Conservation (phyloP, 257 asterid genomes). For the Solanum paucissectum region DNA sequence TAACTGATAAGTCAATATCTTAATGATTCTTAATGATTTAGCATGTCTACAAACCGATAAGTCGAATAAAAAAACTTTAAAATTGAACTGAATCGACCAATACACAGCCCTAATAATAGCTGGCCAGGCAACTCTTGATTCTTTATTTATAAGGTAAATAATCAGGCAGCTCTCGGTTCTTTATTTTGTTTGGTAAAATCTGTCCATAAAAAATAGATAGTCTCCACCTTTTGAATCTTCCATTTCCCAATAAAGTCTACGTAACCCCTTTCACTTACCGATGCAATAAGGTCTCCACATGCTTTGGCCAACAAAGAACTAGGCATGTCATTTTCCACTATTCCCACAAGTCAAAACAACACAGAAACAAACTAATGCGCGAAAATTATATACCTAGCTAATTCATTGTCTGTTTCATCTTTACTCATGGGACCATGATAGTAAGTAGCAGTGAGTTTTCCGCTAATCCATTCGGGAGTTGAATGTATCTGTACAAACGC, state of each 20-base stretch:
- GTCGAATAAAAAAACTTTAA: too few relatives aligned
- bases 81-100: too few relatives aligned
- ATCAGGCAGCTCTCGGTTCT: background rate
- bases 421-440: background rate
- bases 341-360: background rate
- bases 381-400: background rate
- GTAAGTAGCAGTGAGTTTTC: background rate
- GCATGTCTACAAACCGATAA: too few relatives aligned
- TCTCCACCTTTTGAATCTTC: background rate
- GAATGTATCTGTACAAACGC: slow-evolving; percentile 74
- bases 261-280: background rate
- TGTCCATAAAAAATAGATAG: background rate
- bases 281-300: background rate
- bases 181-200: background rate
- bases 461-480: slow-evolving; percentile 53
- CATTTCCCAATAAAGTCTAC: background rate
- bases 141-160: background rate
- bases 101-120: background rate
- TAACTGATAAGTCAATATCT: too few relatives aligned
- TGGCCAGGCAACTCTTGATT: background rate
- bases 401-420: background rate
- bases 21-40: background rate
- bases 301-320: background rate
- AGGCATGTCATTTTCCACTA: background rate
- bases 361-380: background rate